Evolutionary conservation across 106 monocot genomes (phyloP).

Genomic region (Agapanthus africanus): DNA sequence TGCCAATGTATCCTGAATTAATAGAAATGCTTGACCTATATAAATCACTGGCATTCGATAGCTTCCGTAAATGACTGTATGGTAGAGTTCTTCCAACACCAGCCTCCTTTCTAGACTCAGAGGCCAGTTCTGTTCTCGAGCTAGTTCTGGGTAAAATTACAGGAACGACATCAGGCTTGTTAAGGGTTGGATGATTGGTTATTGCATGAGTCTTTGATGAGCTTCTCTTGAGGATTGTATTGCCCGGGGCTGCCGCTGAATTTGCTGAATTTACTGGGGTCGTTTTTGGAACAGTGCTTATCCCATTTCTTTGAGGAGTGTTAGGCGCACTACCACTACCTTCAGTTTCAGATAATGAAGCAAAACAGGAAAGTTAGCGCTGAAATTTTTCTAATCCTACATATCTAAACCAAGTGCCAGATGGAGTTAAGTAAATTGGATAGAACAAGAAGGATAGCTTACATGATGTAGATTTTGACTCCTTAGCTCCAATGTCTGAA

Average conservation of each 20-base stretch:
- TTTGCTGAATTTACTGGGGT: constrained; percentile 22
- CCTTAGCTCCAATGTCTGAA: constrained; percentile 57
- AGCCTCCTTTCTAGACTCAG: constrained; percentile 50
- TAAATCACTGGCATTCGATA: constrained; percentile 34
- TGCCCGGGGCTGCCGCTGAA: constrained; percentile 22
- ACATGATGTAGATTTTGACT: constrained; percentile 59
- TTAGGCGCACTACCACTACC: constrained; percentile 49
- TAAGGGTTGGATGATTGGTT: constrained; percentile 27
- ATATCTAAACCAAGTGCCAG: neutral
- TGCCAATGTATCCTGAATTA: constrained; percentile 22
- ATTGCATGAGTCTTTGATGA: constrained; percentile 45
- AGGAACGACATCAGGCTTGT: constrained; percentile 53
- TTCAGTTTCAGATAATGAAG: constrained; percentile 29
- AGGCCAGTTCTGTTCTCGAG: constrained; percentile 29
- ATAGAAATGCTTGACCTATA: constrained; percentile 21
- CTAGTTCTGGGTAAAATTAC: constrained; percentile 62
- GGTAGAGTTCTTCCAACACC: constrained; percentile 25
- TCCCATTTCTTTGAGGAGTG: constrained; percentile 60
- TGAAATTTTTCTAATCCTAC: neutral
- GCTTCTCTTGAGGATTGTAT: constrained; percentile 45
- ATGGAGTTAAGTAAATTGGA: constrained; percentile 12
- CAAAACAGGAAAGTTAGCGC: neutral
- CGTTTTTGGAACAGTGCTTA: constrained; percentile 30
- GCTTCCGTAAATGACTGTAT: constrained; percentile 35
- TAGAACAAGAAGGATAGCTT: too few species aligned